Percentiles rank a stretch among this genome's conserved stretches.
These are phyloP conservation scores for Neoboletus magnificus DNA, from an alignment of 768 basidiomycete genomes.

Conservation along the genomic window DNA sequence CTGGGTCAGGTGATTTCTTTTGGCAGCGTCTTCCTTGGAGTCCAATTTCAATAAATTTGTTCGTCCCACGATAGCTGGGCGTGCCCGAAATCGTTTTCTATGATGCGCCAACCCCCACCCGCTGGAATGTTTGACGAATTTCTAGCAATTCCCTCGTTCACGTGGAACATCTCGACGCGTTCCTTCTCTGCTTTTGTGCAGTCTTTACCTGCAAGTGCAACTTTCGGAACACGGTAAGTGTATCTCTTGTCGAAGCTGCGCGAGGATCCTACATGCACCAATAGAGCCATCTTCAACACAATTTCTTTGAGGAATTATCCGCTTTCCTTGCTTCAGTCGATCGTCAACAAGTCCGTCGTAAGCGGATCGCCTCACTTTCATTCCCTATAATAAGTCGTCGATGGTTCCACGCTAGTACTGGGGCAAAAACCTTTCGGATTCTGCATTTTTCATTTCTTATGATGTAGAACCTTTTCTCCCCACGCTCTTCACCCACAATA, in stretches of 20 bases:
- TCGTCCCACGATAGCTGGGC: slow-evolving; percentile 1
- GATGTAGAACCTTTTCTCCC: slow-evolving; percentile 52
- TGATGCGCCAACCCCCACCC: slow-evolving; percentile 38
- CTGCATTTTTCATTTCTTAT: slow-evolving; percentile 9
- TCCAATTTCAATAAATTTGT: not conserved
- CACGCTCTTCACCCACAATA: slow-evolving; percentile 35
- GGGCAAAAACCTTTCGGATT: not conserved
- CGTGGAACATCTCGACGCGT: slow-evolving; percentile 3
- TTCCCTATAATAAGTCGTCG: not conserved
- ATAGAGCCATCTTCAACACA: slow-evolving; percentile 6
- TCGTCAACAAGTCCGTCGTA: slow-evolving; percentile 16
- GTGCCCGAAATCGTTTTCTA: slow-evolving; percentile 48
- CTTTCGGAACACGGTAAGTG: slow-evolving; percentile 1
- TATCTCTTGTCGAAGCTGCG: not conserved
- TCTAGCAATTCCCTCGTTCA: slow-evolving; percentile 9
- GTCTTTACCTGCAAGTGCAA: not conserved
- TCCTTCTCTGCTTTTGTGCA: slow-evolving; percentile 18
- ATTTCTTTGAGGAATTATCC: slow-evolving; percentile 6
- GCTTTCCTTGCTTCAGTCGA: slow-evolving; percentile 13
- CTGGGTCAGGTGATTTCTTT: not conserved
- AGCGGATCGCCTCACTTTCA: not conserved
- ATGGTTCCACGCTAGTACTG: slow-evolving; percentile 15
- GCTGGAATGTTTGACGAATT: slow-evolving; percentile 27
- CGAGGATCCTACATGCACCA: not conserved
- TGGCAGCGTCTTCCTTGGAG: not conserved